phyloP scores from a whole-genome alignment of 305 asterid genomes.

The Fraxinus platypoda region DNA sequence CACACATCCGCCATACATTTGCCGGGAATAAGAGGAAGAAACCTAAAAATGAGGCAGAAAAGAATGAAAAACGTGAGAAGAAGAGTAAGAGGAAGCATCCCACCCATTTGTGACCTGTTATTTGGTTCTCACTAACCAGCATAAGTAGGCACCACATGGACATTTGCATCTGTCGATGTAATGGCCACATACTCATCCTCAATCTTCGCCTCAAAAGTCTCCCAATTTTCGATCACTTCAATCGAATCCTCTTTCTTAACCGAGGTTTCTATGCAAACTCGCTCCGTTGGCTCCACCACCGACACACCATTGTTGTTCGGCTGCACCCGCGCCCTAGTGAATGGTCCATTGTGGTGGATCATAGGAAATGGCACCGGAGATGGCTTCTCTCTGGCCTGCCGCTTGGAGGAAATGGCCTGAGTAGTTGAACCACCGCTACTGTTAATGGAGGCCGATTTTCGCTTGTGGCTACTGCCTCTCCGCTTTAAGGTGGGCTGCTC shows the following conservation, averaged over 20 bases:
- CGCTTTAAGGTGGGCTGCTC: slow-evolving; percentile 65
- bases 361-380: slow-evolving; percentile 55
- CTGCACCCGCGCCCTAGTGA: slow-evolving; percentile 84
- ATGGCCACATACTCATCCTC: slow-evolving; percentile 63
- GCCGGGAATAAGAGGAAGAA: no score
- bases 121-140: slow-evolving; percentile 57
- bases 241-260: slow-evolving; percentile 44
- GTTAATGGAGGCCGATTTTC: slow-evolving; percentile 65
- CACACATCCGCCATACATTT: no score
- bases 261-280: slow-evolving; percentile 47
- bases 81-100: no score
- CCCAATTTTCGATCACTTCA: slow-evolving; percentile 52
- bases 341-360: slow-evolving; percentile 94
- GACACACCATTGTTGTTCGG: slow-evolving; percentile 48
- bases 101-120: no score
- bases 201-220: slow-evolving; percentile 74
- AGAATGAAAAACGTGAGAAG: no score
- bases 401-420: slow-evolving; percentile 58
- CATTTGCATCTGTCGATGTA: slow-evolving; percentile 57
- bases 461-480: slow-evolving; percentile 64
- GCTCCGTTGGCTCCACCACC: slow-evolving; percentile 40
- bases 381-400: slow-evolving; percentile 86
- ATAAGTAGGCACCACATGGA: slow-evolving; percentile 85
- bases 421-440: slow-evolving; percentile 56
- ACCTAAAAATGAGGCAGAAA: no score